These are phyloP conservation scores for Flammula alnicola DNA, from an alignment of 1,284 basidiomycete genomes.

Conservation along the genomic window DNA sequence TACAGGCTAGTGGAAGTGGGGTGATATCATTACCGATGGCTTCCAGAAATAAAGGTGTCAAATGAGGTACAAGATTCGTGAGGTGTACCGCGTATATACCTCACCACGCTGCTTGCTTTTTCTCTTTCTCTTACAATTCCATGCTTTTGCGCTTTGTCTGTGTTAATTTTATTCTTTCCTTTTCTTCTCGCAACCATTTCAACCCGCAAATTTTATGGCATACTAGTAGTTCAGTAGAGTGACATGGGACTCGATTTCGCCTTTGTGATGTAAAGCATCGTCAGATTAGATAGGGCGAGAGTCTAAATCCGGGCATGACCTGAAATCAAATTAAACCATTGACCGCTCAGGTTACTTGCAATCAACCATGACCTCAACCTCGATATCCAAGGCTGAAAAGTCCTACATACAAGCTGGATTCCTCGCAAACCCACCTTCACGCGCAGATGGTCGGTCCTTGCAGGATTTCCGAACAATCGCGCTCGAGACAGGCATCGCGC, in stretches of 20 bases:
- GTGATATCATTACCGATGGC: conserved; percentile 28
- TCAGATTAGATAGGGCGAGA: too few relatives aligned
- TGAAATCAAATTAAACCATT: too few relatives aligned
- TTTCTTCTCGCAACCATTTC: conserved; percentile 3
- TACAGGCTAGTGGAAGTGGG: conserved; percentile 30
- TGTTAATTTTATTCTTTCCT: conserved; percentile 7
- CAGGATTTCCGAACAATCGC: conserved; percentile 66
- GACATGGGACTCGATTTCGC: too few relatives aligned
- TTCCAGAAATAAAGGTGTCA: conserved; percentile 26
- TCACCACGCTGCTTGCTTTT: conserved; percentile 8
- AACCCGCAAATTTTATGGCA: too few relatives aligned
- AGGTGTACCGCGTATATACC: too few relatives aligned
- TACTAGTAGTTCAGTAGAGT: too few relatives aligned
- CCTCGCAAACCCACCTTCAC: conserved; percentile 55
- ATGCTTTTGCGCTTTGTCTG: conserved; percentile 18
- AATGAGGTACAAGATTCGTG: too few relatives aligned
- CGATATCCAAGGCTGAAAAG: conserved; percentile 75
- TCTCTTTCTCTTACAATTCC: conserved; percentile 9
- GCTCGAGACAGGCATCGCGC: conserved; percentile 76
- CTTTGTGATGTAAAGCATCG: too few relatives aligned
- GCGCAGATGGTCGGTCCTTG: conserved; percentile 69
- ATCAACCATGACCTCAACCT: conserved; percentile 35
- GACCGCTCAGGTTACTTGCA: too few relatives aligned
- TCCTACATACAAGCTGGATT: conserved; percentile 73
- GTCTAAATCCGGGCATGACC: too few relatives aligned